Conservation (phyloP, 2,329 filamentous ascomycete species). For the Falciphora oryzae region DNA sequence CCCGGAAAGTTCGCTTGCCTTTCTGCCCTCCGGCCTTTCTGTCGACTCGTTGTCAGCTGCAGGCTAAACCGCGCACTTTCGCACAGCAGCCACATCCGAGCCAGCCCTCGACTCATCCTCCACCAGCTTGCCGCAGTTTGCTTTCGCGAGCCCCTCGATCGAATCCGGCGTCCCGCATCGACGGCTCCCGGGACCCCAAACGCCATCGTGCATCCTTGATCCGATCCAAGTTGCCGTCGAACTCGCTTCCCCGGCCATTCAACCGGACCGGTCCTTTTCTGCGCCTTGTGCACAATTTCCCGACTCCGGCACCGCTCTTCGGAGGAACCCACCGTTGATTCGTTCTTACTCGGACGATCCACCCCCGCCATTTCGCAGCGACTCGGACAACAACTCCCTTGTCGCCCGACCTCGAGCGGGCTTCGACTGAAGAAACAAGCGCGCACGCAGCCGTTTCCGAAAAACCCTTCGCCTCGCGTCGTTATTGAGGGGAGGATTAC, state of each 20-base stretch:
- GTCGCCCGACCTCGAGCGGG: not conserved
- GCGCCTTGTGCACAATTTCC: not conserved
- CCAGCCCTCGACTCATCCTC: not conserved
- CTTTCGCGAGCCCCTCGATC: not conserved
- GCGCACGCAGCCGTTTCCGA: not conserved
- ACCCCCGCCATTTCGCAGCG: not conserved
- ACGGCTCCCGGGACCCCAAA: not conserved
- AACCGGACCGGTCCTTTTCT: not conserved
- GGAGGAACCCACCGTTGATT: not conserved
- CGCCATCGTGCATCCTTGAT: not conserved
- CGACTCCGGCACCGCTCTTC: not conserved
- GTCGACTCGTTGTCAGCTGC: not conserved
- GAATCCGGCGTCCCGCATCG: not conserved
- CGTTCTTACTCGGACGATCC: not conserved
- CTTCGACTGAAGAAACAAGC: not conserved
- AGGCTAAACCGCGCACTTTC: not conserved
- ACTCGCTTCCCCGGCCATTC: too few relatives aligned
- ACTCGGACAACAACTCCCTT: not conserved
- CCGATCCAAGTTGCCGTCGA: not conserved
- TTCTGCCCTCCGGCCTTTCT: not conserved
- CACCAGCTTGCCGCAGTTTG: not conserved
- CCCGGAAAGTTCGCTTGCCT: not conserved
- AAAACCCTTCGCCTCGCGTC: not conserved
- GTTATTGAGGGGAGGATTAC: not conserved
- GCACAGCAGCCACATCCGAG: not conserved